These are phyloP conservation scores for Pneumocystis sp. DNA, from an alignment of 1,139 yeast species.

Conservation along the genomic window DNA sequence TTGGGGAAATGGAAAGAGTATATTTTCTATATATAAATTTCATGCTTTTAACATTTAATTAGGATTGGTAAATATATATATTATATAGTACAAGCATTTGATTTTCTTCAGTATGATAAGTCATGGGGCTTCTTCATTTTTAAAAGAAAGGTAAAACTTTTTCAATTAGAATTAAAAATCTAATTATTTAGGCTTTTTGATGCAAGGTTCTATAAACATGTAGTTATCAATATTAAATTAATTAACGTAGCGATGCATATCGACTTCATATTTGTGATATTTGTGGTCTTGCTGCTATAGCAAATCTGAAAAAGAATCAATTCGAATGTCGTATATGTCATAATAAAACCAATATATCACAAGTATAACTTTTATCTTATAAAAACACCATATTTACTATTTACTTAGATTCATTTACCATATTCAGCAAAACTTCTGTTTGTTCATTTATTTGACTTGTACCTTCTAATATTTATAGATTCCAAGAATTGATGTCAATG, in stretches of 20 bases:
- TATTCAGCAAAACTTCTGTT: not conserved
- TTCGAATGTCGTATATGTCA: slow-evolving; percentile 97
- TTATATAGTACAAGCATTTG: not conserved
- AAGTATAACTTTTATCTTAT: slow-evolving; percentile 68
- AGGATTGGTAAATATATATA: not conserved
- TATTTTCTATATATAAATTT: slow-evolving; percentile 27
- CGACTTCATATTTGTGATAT: slow-evolving; percentile 91
- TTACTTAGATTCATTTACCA: not conserved
- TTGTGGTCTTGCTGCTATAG: slow-evolving; percentile 94
- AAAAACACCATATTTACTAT: not conserved
- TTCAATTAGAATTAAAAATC: not conserved
- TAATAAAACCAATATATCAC: slow-evolving; percentile 94
- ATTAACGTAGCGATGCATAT: slow-evolving; percentile 98
- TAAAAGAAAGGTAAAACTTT: slow-evolving; percentile 53
- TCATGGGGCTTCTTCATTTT: slow-evolving; percentile 96
- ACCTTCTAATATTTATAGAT: not conserved
- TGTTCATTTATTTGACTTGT: not conserved
- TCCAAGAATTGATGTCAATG: slow-evolving; percentile 77
- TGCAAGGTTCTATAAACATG: not conserved
- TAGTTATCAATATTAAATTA: slow-evolving; percentile 24
- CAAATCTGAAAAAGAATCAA: slow-evolving; percentile 90
- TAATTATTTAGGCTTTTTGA: not conserved
- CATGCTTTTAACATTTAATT: not conserved
- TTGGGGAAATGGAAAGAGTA: slow-evolving; percentile 99
- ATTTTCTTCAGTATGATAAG: slow-evolving; percentile 59